Conservation (phyloP, 2,329 filamentous ascomycete genomes). For the Ceratocystis diversiconidia region DNA sequence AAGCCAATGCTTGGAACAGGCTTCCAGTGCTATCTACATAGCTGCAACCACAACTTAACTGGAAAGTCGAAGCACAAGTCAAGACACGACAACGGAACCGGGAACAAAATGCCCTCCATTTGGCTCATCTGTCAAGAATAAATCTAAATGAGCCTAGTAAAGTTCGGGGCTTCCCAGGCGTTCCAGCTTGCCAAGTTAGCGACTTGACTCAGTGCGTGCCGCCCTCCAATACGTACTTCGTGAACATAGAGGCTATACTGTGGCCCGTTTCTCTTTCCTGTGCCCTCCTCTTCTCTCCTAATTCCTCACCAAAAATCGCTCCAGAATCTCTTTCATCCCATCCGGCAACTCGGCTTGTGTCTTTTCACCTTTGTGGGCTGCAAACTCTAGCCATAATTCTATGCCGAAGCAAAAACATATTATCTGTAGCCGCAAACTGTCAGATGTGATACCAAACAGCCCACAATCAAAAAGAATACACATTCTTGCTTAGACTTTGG, state of each 20-base stretch:
- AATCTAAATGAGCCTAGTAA: not conserved
- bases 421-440: not conserved
- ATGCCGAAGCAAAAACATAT: not conserved
- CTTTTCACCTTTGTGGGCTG: not conserved
- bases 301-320: not conserved
- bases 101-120: not conserved
- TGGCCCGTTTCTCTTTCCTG: not conserved
- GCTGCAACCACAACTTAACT: not conserved
- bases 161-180: not conserved
- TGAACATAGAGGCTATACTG: not conserved
- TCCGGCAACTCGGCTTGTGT: not conserved
- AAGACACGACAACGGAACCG: not conserved
- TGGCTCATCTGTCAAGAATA: not conserved
- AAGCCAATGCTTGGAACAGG: not conserved
- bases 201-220: too few species aligned
- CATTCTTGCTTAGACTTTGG: not conserved
- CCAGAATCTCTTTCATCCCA: not conserved
- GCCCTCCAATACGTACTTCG: not conserved
- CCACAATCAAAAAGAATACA: not conserved
- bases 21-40: not conserved
- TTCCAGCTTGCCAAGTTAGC: too few species aligned
- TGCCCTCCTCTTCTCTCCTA: not conserved
- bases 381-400: not conserved
- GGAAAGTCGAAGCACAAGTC: too few species aligned
- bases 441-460: not conserved